These are phyloP conservation scores for Amanita rubescens DNA, from an alignment of 768 basidiomycete species.

Conservation along the genomic window DNA sequence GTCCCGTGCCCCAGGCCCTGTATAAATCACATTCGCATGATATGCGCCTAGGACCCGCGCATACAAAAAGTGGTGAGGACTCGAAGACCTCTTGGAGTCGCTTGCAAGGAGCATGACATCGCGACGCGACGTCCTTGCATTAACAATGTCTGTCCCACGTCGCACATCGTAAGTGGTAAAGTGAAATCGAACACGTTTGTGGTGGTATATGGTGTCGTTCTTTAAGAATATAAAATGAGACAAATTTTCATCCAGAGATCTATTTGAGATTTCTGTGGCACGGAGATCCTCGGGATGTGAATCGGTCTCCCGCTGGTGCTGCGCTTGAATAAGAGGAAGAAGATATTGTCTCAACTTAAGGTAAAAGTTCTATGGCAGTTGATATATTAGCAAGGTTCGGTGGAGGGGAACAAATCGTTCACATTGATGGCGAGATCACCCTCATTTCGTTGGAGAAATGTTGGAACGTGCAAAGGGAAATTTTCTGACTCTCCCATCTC, in stretches of 20 bases:
- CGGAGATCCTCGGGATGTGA: neutral
- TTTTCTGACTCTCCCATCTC: neutral
- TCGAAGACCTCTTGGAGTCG: neutral
- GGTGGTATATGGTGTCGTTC: slow-evolving; percentile 16
- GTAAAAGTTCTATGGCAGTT: slow-evolving; percentile 13
- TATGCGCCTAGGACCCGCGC: slow-evolving; percentile 18
- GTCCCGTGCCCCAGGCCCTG: neutral
- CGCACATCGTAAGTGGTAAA: slow-evolving; percentile 37
- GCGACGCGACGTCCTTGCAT: slow-evolving; percentile 17
- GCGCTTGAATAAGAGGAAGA: slow-evolving; percentile 16
- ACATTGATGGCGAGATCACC: slow-evolving; percentile 5
- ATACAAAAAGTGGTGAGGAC: slow-evolving; percentile 23
- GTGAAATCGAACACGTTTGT: slow-evolving; percentile 27
- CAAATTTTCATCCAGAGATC: slow-evolving; percentile 1
- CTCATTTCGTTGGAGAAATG: neutral
- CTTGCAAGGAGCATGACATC: slow-evolving; percentile 23
- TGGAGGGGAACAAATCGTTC: neutral
- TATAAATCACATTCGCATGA: slow-evolving; percentile 19
- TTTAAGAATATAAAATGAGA: slow-evolving; percentile 9
- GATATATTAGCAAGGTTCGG: neutral
- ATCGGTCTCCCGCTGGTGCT: neutral
- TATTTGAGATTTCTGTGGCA: neutral
- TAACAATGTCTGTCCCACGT: slow-evolving; percentile 27
- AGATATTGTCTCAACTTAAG: slow-evolving; percentile 19
- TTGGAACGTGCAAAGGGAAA: neutral